A percentile compares a stretch with the other conserved stretches of the same genome.
Evolutionary conservation across 257 asterid genomes (phyloP).

Genomic region (Scutellaria baicalensis): DNA sequence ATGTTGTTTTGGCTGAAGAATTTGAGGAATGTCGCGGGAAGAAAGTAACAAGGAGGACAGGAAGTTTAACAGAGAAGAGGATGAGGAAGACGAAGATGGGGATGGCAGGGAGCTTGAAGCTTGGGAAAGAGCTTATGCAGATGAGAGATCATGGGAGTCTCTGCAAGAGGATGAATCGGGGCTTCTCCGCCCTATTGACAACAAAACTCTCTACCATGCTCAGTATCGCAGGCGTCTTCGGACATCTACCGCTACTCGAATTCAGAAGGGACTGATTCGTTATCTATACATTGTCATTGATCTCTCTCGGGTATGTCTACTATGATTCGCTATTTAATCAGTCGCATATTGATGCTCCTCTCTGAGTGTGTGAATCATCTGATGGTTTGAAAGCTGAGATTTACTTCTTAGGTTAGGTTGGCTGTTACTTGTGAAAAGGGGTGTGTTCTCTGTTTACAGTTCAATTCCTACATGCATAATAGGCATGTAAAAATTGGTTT

Average conservation of each 20-base stretch:
- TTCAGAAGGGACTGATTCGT: conserved; percentile 94
- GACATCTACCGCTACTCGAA: conserved; percentile 52
- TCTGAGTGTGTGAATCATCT: not conserved
- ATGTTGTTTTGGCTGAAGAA: not conserved
- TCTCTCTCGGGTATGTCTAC: conserved; percentile 63
- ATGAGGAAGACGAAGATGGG: conserved; percentile 77
- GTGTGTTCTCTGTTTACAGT: not conserved
- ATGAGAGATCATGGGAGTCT: conserved; percentile 97
- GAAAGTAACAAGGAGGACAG: conserved; percentile 40
- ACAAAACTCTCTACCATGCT: conserved; percentile 81
- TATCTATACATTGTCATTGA: conserved; percentile 75
- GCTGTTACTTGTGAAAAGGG: not conserved
- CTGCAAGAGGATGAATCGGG: conserved; percentile 97
- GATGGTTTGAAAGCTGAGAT: not conserved
- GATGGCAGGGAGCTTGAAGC: conserved; percentile 62
- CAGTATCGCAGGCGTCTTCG: conserved; percentile 85
- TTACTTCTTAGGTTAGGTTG: not conserved
- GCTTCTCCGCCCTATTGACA: conserved; percentile 84
- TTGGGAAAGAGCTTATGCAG: conserved; percentile 90
- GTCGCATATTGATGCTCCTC: not conserved
- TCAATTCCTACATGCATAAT: not conserved
- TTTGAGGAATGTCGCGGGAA: conserved; percentile 18
- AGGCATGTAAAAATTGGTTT: too few relatives aligned
- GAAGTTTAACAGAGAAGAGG: conserved; percentile 55
- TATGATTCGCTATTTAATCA: not conserved